Percentiles rank a stretch among this genome's conserved stretches.
Conservation (phyloP, 2,329 filamentous ascomycete genomes). For the Fusarium sp. region DNA sequence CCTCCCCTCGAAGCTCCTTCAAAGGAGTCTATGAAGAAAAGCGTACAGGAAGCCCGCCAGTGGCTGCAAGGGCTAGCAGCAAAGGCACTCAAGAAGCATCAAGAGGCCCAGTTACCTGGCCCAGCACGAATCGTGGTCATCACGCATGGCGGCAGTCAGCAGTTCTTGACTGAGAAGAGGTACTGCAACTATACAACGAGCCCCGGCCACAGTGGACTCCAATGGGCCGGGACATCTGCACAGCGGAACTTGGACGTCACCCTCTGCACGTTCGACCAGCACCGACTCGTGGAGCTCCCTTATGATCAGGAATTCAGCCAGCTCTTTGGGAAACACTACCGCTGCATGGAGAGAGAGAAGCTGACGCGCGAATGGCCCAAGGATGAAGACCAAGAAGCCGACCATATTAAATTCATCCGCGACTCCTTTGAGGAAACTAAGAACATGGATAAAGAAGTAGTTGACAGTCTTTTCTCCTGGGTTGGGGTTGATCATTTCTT, state of each 20-base stretch:
- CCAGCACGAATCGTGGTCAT: neutral
- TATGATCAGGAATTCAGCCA: neutral
- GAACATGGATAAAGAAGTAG: neutral
- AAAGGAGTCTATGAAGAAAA: neutral
- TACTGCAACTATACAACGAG: neutral
- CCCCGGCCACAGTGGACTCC: neutral
- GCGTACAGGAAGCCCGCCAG: neutral
- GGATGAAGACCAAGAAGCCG: neutral
- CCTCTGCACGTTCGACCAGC: neutral
- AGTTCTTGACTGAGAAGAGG: neutral
- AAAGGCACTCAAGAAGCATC: neutral
- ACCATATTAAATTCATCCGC: neutral
- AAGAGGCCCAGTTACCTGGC: neutral
- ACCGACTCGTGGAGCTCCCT: neutral
- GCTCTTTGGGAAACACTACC: neutral
- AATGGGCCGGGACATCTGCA: neutral
- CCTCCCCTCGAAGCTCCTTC: neutral
- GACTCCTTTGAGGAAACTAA: neutral
- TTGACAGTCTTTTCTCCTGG: neutral
- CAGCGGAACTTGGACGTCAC: neutral
- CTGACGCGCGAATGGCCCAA: neutral
- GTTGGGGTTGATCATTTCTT: neutral
- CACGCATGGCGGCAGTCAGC: neutral
- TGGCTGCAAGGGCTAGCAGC: neutral
- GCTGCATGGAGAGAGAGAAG: neutral